phyloP scores from a whole-genome alignment of 2,329 filamentous ascomycete genomes.

The Nannizziopsis arthrosporioides region DNA sequence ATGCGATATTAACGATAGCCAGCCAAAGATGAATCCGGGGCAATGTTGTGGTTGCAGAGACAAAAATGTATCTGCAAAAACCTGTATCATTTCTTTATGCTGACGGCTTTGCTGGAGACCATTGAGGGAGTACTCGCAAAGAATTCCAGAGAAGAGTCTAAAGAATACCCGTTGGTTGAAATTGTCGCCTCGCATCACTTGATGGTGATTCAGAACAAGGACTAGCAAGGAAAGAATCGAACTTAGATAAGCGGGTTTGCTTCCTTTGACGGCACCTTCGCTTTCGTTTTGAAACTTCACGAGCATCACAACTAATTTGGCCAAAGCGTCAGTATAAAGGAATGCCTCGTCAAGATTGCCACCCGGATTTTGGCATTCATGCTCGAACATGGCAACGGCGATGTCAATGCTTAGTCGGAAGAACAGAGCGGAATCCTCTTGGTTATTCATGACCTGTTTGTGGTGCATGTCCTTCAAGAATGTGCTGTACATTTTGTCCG shows the following conservation, averaged over 20 bases:
- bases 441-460: conserved; percentile 57
- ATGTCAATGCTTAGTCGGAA: conserved; percentile 69
- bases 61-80: conserved; percentile 58
- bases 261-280: conserved; percentile 46
- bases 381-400: conserved; percentile 67
- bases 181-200: conserved; percentile 63
- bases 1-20: conserved; percentile 73
- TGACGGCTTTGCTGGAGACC: conserved; percentile 48
- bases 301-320: conserved; percentile 65
- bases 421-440: conserved; percentile 69
- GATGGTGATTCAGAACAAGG: conserved; percentile 74
- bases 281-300: conserved; percentile 58
- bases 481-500: conserved; percentile 57
- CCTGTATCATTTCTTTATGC: conserved; percentile 59
- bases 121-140: conserved; percentile 58
- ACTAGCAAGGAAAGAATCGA: conserved; percentile 66
- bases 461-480: conserved; percentile 79
- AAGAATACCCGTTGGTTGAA: conserved; percentile 88
- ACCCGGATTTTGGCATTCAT: conserved; percentile 49
- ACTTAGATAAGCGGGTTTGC: conserved; percentile 61
- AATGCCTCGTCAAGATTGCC: conserved; percentile 51
- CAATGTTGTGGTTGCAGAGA: conserved; percentile 65
- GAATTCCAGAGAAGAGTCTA: conserved; percentile 70
- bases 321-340: conserved; percentile 65
- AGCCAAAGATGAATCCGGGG: conserved; percentile 73